Evolutionary conservation across 208 protist genomes (phyloP).

Genomic region (Wallacemonas sp.): DNA sequence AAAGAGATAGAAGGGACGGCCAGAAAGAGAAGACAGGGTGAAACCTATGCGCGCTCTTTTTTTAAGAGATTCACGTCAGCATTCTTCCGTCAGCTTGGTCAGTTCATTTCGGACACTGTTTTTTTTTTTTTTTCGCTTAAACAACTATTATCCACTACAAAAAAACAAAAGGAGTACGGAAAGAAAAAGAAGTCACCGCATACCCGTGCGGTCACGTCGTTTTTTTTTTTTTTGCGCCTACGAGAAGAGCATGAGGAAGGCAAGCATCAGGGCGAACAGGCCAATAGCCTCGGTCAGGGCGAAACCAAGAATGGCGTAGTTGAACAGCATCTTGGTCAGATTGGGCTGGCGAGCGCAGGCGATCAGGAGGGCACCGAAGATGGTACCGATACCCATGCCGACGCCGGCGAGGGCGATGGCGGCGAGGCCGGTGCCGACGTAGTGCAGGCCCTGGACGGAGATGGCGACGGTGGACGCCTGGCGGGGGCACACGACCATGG

Average conservation of each 20-base stretch:
- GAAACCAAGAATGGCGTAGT: constrained; percentile 93
- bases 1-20: too few relatives aligned
- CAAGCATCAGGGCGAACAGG: constrained; percentile 91
- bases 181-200: constrained; percentile 11
- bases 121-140: constrained; percentile 7
- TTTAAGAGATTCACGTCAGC: too few relatives aligned
- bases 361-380: constrained; percentile 87
- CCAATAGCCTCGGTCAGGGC: constrained; percentile 92
- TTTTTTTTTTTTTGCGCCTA: constrained; percentile 33
- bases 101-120: constrained; percentile 1
- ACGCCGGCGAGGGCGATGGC: constrained; percentile 91
- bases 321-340: constrained; percentile 91
- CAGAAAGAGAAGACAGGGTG: too few relatives aligned
- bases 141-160: constrained; percentile 17
- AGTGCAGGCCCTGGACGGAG: constrained; percentile 91
- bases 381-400: constrained; percentile 90
- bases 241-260: constrained; percentile 94
- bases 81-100: too few relatives aligned
- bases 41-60: too few relatives aligned
- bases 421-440: constrained; percentile 89
- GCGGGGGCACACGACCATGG: constrained; percentile 49
- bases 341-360: constrained; percentile 90
- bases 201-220: too few relatives aligned
- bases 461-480: constrained; percentile 84
- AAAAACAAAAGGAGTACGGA: constrained; percentile 18